Evolutionary conservation across 495 filamentous ascomycete genomes (phyloP).

Genomic region (Penicillium canescens): DNA sequence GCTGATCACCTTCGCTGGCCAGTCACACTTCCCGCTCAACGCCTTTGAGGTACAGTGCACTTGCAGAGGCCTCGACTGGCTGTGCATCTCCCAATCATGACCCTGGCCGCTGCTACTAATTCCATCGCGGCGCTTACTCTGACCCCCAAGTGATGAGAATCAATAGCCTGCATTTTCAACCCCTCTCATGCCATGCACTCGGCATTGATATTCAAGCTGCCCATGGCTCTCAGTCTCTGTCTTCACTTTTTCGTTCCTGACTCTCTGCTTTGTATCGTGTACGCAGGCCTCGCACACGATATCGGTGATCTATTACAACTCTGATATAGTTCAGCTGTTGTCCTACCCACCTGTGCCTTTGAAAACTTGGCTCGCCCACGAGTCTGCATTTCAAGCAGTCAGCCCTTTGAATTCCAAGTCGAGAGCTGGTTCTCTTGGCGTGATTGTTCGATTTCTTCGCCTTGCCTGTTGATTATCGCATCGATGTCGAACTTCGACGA

Average conservation of each 20-base stretch:
- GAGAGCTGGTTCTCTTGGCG: constrained; percentile 43
- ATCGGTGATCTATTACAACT: constrained; percentile 21
- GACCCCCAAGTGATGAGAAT: constrained; percentile 23
- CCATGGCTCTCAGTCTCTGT: constrained; percentile 16
- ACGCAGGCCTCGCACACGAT: constrained; percentile 37
- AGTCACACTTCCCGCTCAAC: constrained; percentile 25
- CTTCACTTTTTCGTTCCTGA: constrained; percentile 14
- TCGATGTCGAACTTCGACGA: constrained; percentile 30
- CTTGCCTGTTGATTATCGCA: constrained; percentile 5
- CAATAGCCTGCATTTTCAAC: constrained; percentile 25
- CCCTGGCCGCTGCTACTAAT: constrained; percentile 15
- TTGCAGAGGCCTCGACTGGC: constrained; percentile 16
- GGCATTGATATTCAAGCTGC: constrained; percentile 39
- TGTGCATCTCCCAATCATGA: constrained; percentile 30
- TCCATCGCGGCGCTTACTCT: constrained; percentile 36
- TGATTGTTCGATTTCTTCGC: constrained; percentile 8
- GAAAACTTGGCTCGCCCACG: constrained; percentile 13
- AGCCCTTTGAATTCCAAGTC: constrained; percentile 4
- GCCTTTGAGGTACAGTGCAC: constrained; percentile 13
- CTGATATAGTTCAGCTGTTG: constrained; percentile 23
- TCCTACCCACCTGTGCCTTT: constrained; percentile 15
- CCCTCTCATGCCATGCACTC: constrained; percentile 11
- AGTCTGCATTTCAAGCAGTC: constrained; percentile 2
- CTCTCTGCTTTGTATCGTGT: constrained; percentile 25
- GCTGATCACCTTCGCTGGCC: constrained; percentile 25